Evolutionary conservation across 192 early-diverging fungal species (phyloP).

Genomic region (Backusella psychrophila): DNA sequence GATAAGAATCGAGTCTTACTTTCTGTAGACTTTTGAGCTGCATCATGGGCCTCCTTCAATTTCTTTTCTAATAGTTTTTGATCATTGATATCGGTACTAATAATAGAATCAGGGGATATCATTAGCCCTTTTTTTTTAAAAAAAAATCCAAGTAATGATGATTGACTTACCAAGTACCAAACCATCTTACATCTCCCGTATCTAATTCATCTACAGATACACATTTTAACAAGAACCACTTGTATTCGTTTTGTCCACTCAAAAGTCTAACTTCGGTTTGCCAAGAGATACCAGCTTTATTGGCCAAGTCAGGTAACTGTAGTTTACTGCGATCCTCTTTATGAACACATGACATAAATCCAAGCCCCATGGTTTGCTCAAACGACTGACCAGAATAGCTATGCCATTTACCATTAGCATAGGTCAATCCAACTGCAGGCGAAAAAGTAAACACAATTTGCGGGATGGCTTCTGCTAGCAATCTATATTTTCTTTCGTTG

Average conservation of each 20-base stretch:
- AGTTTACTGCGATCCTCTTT: slow-evolving; percentile 48
- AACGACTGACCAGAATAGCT: slow-evolving; percentile 48
- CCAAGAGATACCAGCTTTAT: slow-evolving; percentile 39
- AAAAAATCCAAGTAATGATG: background rate
- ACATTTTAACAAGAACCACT: slow-evolving; percentile 58
- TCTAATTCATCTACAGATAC: slow-evolving; percentile 50
- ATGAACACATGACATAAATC: slow-evolving; percentile 57
- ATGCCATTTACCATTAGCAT: slow-evolving; percentile 56
- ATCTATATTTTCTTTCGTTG: slow-evolving; percentile 58
- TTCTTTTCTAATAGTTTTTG: slow-evolving; percentile 57
- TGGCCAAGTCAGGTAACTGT: slow-evolving; percentile 41
- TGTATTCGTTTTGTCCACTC: slow-evolving; percentile 41
- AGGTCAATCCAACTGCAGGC: slow-evolving; percentile 47
- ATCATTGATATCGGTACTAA: slow-evolving; percentile 57
- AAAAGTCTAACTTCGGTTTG: slow-evolving; percentile 46
- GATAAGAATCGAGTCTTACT: slow-evolving; percentile 61
- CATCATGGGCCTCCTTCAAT: slow-evolving; percentile 56
- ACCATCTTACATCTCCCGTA: slow-evolving; percentile 48
- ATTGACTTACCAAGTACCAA: slow-evolving; percentile 49
- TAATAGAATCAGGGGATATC: background rate
- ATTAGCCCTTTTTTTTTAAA: background rate
- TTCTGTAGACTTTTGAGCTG: slow-evolving; percentile 57
- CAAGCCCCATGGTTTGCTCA: slow-evolving; percentile 47
- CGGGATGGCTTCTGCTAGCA: slow-evolving; percentile 57
- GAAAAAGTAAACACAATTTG: slow-evolving; percentile 58